Evolutionary conservation across 768 basidiomycete species (phyloP).

Genomic region (Lentinula edodes): DNA sequence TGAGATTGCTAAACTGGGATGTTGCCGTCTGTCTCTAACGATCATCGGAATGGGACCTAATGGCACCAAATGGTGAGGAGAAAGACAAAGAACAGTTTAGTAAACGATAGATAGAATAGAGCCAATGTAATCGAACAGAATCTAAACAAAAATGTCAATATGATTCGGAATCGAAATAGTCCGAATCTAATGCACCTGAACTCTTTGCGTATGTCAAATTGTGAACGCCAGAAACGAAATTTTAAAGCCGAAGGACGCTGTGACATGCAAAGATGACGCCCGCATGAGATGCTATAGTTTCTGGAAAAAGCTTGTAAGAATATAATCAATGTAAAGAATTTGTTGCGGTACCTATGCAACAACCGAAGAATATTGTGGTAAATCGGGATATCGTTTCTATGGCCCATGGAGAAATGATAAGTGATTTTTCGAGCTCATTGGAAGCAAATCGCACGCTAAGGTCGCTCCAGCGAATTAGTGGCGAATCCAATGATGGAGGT

Average conservation of each 20-base stretch:
- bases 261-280: slow-evolving; percentile 59
- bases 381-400: slow-evolving; percentile 44
- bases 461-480: slow-evolving; percentile 79
- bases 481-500: background rate
- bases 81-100: slow-evolving; percentile 82
- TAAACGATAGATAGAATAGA: slow-evolving; percentile 77
- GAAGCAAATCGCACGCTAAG: slow-evolving; percentile 37
- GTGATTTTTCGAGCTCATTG: slow-evolving; percentile 22
- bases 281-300: slow-evolving; percentile 70
- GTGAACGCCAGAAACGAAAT: slow-evolving; percentile 21
- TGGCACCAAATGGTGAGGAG: slow-evolving; percentile 80
- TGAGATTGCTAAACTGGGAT: slow-evolving; percentile 36
- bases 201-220: slow-evolving; percentile 53
- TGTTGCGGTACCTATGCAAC: slow-evolving; percentile 45
- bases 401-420: slow-evolving; percentile 45
- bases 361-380: slow-evolving; percentile 57
- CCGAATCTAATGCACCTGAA: slow-evolving; percentile 43
- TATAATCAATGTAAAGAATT: background rate
- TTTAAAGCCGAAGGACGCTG: slow-evolving; percentile 40
- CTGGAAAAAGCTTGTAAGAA: slow-evolving; percentile 28
- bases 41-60: slow-evolving; percentile 36
- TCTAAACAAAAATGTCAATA: slow-evolving; percentile 25
- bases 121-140: slow-evolving; percentile 74
- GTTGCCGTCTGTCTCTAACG: slow-evolving; percentile 18
- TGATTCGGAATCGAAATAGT: background rate